Base-by-base conservation (phyloP, 1,284 basidiomycete genomes). In the Ceratobasidium sp. region DNA sequence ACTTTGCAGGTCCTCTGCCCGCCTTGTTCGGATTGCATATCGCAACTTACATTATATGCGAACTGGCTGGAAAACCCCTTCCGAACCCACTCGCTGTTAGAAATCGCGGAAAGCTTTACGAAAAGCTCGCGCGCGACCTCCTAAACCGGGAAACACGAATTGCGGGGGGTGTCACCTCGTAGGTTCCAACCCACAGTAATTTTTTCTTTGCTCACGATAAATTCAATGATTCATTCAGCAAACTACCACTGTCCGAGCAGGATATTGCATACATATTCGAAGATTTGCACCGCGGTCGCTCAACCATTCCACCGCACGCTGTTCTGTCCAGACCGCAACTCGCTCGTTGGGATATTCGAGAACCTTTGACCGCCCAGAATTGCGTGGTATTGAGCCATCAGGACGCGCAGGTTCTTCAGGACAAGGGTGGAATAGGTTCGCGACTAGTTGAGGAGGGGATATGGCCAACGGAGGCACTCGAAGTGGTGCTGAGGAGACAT, bases 21-120 rank as follows among this genome's bases (percentile, higher is more conserved):
- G 91, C 94, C 1, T 90, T 96, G 78, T 98, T 98, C 83, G 96
- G 96, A 6, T 88, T 98, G 79, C 89, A 96, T 81, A 92, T 93
- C 65, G 94, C 94, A 18, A 94, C 94, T 0, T 97, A 95, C 83
- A 90, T 98, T 79, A 85, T 96, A 1, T 95, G 94, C 82, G 92
- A 93, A 67, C 85, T 98, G 50, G 94, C 94, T 0, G 92, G 89
- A 12, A 95, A 93, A 82, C 93, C 96, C 0, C 92, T 97, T 62
- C 85, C 87, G 48, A 94, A 96, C 80, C 94, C 94, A 0, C 85
- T 96, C 2, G 90, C 95, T 2, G 91, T 96, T 79, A 96, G 95
- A 84, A 91, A 93, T 81, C 88, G 96, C 62, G 90, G 88, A 81
- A 97, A 96, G 84, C 85, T 96, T 30, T 96, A 97, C 81, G 92